Evolutionary conservation across 345 rosid genomes (phyloP).

Genomic region (Firmiana major): DNA sequence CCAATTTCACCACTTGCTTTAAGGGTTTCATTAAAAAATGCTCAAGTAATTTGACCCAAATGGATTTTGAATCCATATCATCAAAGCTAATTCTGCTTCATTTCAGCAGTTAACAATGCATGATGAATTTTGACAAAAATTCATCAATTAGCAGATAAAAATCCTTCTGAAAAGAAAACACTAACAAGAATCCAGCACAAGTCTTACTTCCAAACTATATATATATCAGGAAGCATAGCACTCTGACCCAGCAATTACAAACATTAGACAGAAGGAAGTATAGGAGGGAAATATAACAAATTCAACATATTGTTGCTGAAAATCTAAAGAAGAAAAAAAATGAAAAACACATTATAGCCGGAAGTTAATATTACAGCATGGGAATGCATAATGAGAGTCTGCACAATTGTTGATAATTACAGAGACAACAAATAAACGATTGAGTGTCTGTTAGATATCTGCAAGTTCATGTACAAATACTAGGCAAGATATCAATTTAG

Average conservation of each 20-base stretch:
- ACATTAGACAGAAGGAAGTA: too few relatives aligned
- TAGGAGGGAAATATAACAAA: not conserved
- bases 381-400: constrained; percentile 8
- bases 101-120: too few relatives aligned
- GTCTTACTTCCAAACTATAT: not conserved
- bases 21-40: too few relatives aligned
- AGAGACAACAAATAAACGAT: constrained; percentile 34
- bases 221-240: not conserved
- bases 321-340: not conserved
- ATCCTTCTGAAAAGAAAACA: not conserved
- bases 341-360: not conserved
- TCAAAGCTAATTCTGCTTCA: too few relatives aligned
- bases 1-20: too few relatives aligned
- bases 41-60: too few relatives aligned
- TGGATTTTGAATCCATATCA: too few relatives aligned
- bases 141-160: not conserved
- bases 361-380: constrained; percentile 3
- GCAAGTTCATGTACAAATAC: constrained; percentile 46
- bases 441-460: constrained; percentile 37
- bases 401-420: constrained; percentile 25
- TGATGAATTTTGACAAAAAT: too few relatives aligned
- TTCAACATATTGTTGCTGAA: not conserved
- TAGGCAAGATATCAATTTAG: constrained; percentile 28
- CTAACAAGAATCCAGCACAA: too few relatives aligned
- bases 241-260: not conserved